Evolutionary conservation across 768 basidiomycete species (phyloP).

Genomic region (Phaffia australis): DNA sequence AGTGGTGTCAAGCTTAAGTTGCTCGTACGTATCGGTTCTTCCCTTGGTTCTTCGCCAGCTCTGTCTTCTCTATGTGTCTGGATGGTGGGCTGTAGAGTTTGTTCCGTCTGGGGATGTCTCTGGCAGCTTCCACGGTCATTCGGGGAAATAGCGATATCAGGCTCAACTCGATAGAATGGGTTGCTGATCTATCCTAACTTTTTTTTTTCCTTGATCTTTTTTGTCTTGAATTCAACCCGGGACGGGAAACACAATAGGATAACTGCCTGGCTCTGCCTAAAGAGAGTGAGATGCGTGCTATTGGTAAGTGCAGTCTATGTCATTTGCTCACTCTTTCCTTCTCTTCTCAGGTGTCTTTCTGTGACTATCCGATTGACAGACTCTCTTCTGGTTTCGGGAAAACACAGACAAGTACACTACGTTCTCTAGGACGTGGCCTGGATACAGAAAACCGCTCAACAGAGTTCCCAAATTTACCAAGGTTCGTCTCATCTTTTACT

Average conservation of each 20-base stretch:
- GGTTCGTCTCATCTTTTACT: conserved; percentile 44
- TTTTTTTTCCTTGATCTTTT: not conserved
- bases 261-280: conserved; percentile 74
- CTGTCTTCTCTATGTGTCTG: not conserved
- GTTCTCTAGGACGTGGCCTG: conserved; percentile 56
- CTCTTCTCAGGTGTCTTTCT: not conserved
- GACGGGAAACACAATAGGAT: conserved; percentile 42
- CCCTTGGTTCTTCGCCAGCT: not conserved
- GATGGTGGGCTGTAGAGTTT: not conserved
- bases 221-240: conserved; percentile 1
- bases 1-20: conserved; percentile 70
- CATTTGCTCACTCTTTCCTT: not conserved
- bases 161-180: not conserved
- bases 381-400: not conserved
- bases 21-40: conserved; percentile 48
- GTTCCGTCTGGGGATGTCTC: not conserved
- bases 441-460: conserved; percentile 90
- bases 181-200: not conserved
- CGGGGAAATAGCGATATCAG: too few relatives aligned
- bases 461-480: conserved; percentile 96
- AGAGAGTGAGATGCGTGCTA: conserved; percentile 81
- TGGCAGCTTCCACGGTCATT: too few relatives aligned
- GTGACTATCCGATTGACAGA: not conserved
- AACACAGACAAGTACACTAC: conserved; percentile 84
- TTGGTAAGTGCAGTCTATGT: conserved; percentile 32